phyloP scores from a whole-genome alignment of 768 basidiomycete species.

The Pulveroboletus sp. region DNA sequence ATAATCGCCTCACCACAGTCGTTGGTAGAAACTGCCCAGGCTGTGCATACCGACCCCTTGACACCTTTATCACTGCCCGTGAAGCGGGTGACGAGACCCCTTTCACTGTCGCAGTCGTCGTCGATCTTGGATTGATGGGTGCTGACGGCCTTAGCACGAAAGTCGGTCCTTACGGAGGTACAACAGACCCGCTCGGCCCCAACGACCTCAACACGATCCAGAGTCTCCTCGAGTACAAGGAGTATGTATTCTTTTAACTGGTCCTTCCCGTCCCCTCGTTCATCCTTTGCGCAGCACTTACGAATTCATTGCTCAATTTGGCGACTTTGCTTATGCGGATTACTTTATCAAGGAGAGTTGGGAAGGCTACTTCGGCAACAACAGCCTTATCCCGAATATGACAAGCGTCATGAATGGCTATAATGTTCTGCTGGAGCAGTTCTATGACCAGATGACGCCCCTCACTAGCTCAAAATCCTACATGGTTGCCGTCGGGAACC shows the following conservation, averaged over 20 bases:
- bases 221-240: constrained; percentile 26
- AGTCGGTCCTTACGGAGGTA: constrained; percentile 23
- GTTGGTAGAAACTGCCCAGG: constrained; percentile 23
- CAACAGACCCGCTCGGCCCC: constrained; percentile 23
- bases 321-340: constrained; percentile 27
- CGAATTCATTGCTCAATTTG: constrained; percentile 26
- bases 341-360: constrained; percentile 31
- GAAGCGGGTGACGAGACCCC: constrained; percentile 15
- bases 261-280: background rate
- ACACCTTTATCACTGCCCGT: constrained; percentile 25
- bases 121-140: constrained; percentile 29
- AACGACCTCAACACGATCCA: constrained; percentile 28
- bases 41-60: constrained; percentile 23
- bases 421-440: constrained; percentile 24
- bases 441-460: constrained; percentile 26
- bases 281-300: constrained; percentile 16
- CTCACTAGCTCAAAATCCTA: constrained; percentile 24
- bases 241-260: constrained; percentile 12
- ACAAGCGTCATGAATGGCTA: constrained; percentile 25
- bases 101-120: constrained; percentile 24
- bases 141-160: constrained; percentile 28
- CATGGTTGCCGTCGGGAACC: constrained; percentile 27
- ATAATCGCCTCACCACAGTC: background rate
- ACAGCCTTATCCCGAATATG: constrained; percentile 23
- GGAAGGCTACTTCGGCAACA: constrained; percentile 29